Evolutionary conservation across 306 rosid genomes (phyloP).

Genomic region (Erythrophleum fordii): DNA sequence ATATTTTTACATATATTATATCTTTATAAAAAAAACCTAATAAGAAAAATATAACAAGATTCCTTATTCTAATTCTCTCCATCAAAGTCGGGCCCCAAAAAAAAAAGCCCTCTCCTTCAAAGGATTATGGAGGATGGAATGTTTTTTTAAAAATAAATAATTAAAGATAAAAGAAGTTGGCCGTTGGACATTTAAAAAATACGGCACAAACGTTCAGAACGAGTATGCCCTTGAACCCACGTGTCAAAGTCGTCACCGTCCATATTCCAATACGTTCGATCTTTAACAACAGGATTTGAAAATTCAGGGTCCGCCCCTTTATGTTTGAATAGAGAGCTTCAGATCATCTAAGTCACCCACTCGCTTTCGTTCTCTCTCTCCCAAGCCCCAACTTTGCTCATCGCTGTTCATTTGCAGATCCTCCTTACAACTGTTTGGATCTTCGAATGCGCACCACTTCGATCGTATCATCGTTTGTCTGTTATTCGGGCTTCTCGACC

Average conservation of each 20-base stretch:
- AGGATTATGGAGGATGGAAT: no score
- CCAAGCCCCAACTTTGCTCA: background rate
- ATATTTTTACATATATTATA: no score
- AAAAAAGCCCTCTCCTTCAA: no score
- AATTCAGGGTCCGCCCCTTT: slow-evolving; percentile 67
- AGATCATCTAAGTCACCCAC: slow-evolving; percentile 40
- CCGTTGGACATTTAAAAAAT: slow-evolving; percentile 45
- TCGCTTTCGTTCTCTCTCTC: background rate
- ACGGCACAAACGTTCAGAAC: background rate
- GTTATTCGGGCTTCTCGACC: slow-evolving; percentile 22
- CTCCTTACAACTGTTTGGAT: slow-evolving; percentile 40
- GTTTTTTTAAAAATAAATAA: no score
- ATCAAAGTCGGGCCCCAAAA: no score
- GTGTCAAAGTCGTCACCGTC: slow-evolving; percentile 45
- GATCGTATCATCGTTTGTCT: slow-evolving; percentile 17
- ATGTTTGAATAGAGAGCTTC: slow-evolving; percentile 70
- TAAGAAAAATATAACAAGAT: no score
- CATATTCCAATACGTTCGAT: slow-evolving; percentile 39
- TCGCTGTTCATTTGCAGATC: slow-evolving; percentile 44
- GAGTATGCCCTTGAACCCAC: background rate
- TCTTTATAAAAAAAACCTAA: no score
- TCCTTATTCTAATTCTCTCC: no score
- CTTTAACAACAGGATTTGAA: slow-evolving; percentile 68
- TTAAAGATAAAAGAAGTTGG: background rate
- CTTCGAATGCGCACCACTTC: slow-evolving; percentile 46